phyloP scores from a whole-genome alignment of 2,329 filamentous ascomycete genomes.

The Aspergillus novofumigatus region DNA sequence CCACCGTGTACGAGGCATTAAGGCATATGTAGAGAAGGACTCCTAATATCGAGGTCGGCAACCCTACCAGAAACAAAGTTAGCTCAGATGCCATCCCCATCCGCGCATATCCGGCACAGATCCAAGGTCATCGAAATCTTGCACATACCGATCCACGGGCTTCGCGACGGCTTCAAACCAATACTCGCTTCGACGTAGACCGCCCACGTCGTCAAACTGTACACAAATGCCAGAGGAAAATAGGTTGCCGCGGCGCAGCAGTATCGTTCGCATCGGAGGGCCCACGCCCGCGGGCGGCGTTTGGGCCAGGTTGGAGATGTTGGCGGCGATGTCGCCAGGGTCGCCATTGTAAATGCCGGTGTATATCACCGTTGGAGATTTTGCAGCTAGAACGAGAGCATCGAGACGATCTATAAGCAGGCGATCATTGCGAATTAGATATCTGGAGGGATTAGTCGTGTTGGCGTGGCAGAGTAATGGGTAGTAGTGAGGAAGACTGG shows the following conservation, averaged over 20 bases:
- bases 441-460: background rate
- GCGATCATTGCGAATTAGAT: background rate
- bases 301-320: constrained; percentile 39
- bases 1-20: constrained; percentile 85
- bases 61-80: constrained; percentile 20
- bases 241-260: constrained; percentile 78
- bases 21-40: constrained; percentile 71
- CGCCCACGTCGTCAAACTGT: constrained; percentile 87
- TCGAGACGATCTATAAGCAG: background rate
- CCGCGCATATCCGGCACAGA: background rate
- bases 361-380: background rate
- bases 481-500: background rate
- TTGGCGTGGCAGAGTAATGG: background rate
- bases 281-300: constrained; percentile 40
- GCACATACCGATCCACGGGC: constrained; percentile 40
- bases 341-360: constrained; percentile 29
- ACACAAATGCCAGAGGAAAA: constrained; percentile 86
- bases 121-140: background rate
- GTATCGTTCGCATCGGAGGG: constrained; percentile 64
- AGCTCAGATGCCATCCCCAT: constrained; percentile 1
- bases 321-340: constrained; percentile 35
- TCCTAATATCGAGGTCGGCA: constrained; percentile 57
- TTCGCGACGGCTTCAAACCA: constrained; percentile 54
- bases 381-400: background rate
- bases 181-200: constrained; percentile 80